phyloP scores from a whole-genome alignment of 768 basidiomycete genomes.

The Arthromyces matolae region DNA sequence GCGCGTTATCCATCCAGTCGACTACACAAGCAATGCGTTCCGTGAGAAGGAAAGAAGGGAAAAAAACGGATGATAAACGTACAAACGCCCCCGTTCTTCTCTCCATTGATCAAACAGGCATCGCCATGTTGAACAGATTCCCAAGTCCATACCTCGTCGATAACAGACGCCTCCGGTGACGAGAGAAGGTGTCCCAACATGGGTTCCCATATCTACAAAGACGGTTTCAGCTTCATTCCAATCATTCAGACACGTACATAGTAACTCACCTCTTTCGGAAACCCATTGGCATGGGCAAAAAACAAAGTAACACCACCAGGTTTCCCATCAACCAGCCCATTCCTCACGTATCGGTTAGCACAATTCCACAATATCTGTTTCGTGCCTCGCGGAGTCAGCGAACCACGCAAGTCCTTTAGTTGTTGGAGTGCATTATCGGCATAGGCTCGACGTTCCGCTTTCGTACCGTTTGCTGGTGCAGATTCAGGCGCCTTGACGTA shows the following conservation, averaged over 20 bases:
- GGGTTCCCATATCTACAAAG: slow-evolving; percentile 81
- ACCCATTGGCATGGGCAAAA: slow-evolving; percentile 82
- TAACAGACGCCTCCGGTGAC: slow-evolving; percentile 29
- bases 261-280: slow-evolving; percentile 80
- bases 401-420: slow-evolving; percentile 29
- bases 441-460: slow-evolving; percentile 31
- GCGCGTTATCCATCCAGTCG: slow-evolving; percentile 74
- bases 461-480: slow-evolving; percentile 28
- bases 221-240: too few species aligned
- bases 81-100: slow-evolving; percentile 57
- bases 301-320: slow-evolving; percentile 63
- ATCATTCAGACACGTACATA: too few species aligned
- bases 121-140: slow-evolving; percentile 88
- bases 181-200: slow-evolving; percentile 51
- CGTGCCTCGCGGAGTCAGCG: slow-evolving; percentile 34
- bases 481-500: slow-evolving; percentile 34
- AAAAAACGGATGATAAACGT: slow-evolving; percentile 26
- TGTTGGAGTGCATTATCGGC: slow-evolving; percentile 21
- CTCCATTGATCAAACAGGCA: slow-evolving; percentile 66
- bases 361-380: slow-evolving; percentile 60
- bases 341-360: slow-evolving; percentile 64
- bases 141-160: slow-evolving; percentile 77
- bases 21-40: slow-evolving; percentile 34
- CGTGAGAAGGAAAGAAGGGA: not conserved
- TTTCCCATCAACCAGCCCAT: slow-evolving; percentile 19